Conservation (phyloP, 2,329 filamentous ascomycete genomes). For the Epicoccum nigrum region DNA sequence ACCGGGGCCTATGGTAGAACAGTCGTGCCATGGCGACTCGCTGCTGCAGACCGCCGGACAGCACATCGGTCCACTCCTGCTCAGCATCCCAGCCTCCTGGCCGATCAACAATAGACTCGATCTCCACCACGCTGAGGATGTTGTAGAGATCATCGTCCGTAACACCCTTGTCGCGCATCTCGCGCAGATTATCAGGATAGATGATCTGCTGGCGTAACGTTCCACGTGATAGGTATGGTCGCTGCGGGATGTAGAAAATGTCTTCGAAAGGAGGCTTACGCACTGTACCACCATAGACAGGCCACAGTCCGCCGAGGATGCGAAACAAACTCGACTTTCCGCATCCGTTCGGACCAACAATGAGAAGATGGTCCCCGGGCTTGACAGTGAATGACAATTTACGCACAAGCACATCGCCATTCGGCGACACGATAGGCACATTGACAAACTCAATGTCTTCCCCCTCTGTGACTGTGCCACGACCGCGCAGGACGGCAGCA, state of each 20-base stretch:
- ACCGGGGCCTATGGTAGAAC: slow-evolving; percentile 91
- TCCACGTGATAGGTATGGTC: slow-evolving; percentile 89
- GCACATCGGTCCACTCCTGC: slow-evolving; percentile 93
- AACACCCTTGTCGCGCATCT: slow-evolving; percentile 83
- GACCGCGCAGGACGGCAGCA: slow-evolving; percentile 78
- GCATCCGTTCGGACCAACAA: slow-evolving; percentile 95
- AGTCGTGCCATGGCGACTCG: slow-evolving; percentile 94
- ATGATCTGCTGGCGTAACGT: slow-evolving; percentile 96
- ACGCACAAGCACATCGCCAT: slow-evolving; percentile 88
- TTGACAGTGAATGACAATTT: slow-evolving; percentile 86
- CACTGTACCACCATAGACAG: slow-evolving; percentile 93
- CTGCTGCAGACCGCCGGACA: slow-evolving; percentile 92
- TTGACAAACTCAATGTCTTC: slow-evolving; percentile 82
- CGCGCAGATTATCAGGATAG: slow-evolving; percentile 86
- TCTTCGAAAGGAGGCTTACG: slow-evolving; percentile 88
- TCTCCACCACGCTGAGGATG: slow-evolving; percentile 79
- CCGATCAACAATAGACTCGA: slow-evolving; percentile 80
- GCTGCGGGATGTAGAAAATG: slow-evolving; percentile 98
- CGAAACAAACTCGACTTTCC: slow-evolving; percentile 96
- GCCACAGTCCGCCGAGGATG: slow-evolving; percentile 95
- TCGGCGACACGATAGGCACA: slow-evolving; percentile 95
- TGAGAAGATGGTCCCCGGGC: slow-evolving; percentile 87
- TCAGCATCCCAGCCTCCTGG: slow-evolving; percentile 90
- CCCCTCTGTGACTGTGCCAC: slow-evolving; percentile 82
- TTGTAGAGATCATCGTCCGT: slow-evolving; percentile 80